Conservation (phyloP, 306 rosid genomes). For the Oxytropis ochrocephala region DNA sequence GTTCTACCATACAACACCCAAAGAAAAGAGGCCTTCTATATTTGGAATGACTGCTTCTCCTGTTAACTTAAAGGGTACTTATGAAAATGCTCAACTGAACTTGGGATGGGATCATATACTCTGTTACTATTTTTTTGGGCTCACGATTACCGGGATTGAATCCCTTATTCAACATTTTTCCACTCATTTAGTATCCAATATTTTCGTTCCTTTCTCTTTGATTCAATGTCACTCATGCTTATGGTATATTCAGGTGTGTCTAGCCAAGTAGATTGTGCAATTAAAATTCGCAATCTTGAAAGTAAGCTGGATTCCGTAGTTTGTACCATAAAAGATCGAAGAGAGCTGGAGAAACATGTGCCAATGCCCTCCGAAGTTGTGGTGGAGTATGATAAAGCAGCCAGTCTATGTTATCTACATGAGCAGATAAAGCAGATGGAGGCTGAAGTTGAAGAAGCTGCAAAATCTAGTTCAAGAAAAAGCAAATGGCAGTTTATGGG, state of each 20-base stretch:
- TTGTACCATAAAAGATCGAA: slow-evolving; percentile 93
- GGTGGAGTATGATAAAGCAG: slow-evolving; percentile 92
- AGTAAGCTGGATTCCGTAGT: slow-evolving; percentile 94
- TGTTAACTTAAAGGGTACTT: slow-evolving; percentile 86
- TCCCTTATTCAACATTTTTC: not conserved
- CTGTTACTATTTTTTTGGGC: slow-evolving; percentile 6
- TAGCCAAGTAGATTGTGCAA: slow-evolving; percentile 95
- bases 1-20: slow-evolving; percentile 91
- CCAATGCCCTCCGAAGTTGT: slow-evolving; percentile 96
- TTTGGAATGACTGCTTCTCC: slow-evolving; percentile 99
- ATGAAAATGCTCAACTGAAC: not conserved
- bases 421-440: slow-evolving; percentile 97
- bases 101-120: not conserved
- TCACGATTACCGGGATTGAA: not conserved
- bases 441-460: slow-evolving; percentile 94
- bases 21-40: slow-evolving; percentile 81
- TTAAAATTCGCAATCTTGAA: slow-evolving; percentile 97
- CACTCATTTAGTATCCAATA: not conserved
- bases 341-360: slow-evolving; percentile 94
- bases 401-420: slow-evolving; percentile 84
- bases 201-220: not conserved
- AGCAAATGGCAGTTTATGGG: slow-evolving; percentile 99
- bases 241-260: slow-evolving; percentile 81
- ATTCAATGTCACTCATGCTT: slow-evolving; percentile 14
- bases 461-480: slow-evolving; percentile 86